Evolutionary conservation across 2,329 filamentous ascomycete genomes (phyloP).

Genomic region (Monilinia vaccinii-corymbosi): DNA sequence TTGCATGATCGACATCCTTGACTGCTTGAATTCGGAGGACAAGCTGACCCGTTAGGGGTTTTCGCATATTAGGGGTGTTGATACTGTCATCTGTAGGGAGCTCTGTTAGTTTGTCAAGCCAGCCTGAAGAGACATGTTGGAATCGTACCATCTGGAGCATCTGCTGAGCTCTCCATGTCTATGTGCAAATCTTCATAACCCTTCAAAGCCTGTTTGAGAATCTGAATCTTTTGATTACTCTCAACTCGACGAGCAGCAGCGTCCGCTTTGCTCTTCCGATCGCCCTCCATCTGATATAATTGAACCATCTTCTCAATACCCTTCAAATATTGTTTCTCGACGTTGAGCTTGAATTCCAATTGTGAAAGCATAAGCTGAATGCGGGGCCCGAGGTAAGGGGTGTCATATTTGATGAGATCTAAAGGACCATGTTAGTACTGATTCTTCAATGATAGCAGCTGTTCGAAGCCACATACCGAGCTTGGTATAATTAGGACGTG

Average conservation of each 20-base stretch:
- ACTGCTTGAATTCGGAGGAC: slow-evolving; percentile 80
- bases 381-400: slow-evolving; percentile 84
- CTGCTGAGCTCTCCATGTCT: slow-evolving; percentile 68
- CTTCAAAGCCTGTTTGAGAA: slow-evolving; percentile 91
- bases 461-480: slow-evolving; percentile 55
- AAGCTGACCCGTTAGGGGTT: slow-evolving; percentile 87
- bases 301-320: slow-evolving; percentile 99
- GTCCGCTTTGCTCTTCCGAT: slow-evolving; percentile 89
- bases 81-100: slow-evolving; percentile 74
- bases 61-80: slow-evolving; percentile 88
- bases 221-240: slow-evolving; percentile 95
- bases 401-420: slow-evolving; percentile 99
- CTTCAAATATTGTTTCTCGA: slow-evolving; percentile 98
- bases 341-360: slow-evolving; percentile 96
- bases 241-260: slow-evolving; percentile 83
- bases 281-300: slow-evolving; percentile 93
- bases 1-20: slow-evolving; percentile 88
- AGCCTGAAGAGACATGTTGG: not conserved
- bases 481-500: slow-evolving; percentile 87
- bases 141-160: slow-evolving; percentile 67
- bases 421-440: slow-evolving; percentile 13
- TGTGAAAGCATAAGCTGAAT: slow-evolving; percentile 99
- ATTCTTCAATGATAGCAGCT: not conserved
- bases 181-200: slow-evolving; percentile 96
- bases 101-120: not conserved